Evolutionary conservation across 441 rosid species (phyloP), one percentile per base, ranked within the genome.

Genomic region (Euphorbia corollata): DNA sequence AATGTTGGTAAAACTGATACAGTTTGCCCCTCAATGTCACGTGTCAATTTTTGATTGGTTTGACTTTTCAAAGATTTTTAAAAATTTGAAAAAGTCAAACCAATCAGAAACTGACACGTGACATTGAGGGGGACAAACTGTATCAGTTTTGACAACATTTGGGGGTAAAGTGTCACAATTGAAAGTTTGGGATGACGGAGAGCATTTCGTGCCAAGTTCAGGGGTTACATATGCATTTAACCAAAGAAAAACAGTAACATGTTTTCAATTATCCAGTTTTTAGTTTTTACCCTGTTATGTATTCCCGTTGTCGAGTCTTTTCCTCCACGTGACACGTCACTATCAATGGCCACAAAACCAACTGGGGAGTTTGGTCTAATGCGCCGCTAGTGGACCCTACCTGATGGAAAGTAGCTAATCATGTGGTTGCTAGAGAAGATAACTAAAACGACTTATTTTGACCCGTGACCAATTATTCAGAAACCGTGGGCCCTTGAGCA

Each of bases 401-500:
- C 13, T 15, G 8, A 0, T 10, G 0, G 36, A 63, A 13, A 24
- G 20, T 56, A 56, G 66, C 55, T 36, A 62, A 23, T 62, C 51
- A 0, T 63, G 55, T 45, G 66, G 38, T 53, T 63, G 66, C 20
- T 36, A 36, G 41, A 8, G 41, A 45, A 6, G 50, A 13, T 13
- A 45, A 45, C 50, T 45, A 27, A 45, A 5, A 13, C 50, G 50
- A 63, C 36, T 34, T 47, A 39, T 27, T 27, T 27, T 27, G 67
- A 47, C 18, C 57, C 56, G 23, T 47, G 13, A 10, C 24, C 5
- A 63, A 27, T 63, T 47, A 63, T 63, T 63, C 11, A 1, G 16
- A 47, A 16, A 47, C 13, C 23, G 43, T 27, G 70, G 70, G 63
- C 18, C 63, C 61, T 57, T 3, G 3, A 22, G 38, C 63, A 67